phyloP scores from a whole-genome alignment of 2,329 filamentous ascomycete genomes.

The Ceratocystis eucalypticola region DNA sequence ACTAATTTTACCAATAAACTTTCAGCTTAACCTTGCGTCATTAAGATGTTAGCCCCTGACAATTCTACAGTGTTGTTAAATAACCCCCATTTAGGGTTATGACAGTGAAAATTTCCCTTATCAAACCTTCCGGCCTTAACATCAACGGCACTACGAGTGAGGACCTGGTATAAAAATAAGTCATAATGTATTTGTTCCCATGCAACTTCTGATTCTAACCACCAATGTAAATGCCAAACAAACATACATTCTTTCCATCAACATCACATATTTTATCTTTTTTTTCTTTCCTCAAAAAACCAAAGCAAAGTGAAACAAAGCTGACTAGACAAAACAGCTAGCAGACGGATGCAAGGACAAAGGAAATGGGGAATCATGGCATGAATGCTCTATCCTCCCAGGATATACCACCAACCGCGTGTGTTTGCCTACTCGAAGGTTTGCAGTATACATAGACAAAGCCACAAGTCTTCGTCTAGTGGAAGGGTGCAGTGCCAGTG shows the following conservation, averaged over 20 bases:
- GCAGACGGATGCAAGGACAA: slow-evolving; percentile 14
- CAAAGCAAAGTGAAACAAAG: slow-evolving; percentile 5
- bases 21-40: not conserved
- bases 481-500: slow-evolving; percentile 39
- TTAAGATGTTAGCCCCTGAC: not conserved
- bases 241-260: not conserved
- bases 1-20: not conserved
- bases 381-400: not conserved
- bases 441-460: not conserved
- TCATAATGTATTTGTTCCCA: not conserved
- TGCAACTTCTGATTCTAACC: not conserved
- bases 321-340: not conserved
- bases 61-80: not conserved
- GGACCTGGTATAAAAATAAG: not conserved
- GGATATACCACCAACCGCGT: not conserved
- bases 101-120: not conserved
- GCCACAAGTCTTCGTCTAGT: slow-evolving; percentile 26
- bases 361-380: not conserved
- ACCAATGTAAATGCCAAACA: not conserved
- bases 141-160: not conserved
- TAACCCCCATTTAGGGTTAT: not conserved
- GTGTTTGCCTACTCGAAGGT: not conserved
- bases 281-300: not conserved
- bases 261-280: not conserved
- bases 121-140: not conserved